A percentile compares a stretch with the other conserved stretches of the same genome.
Conservation (phyloP, 176 grass and related monocot species). For the Pontederia paniculata region DNA sequence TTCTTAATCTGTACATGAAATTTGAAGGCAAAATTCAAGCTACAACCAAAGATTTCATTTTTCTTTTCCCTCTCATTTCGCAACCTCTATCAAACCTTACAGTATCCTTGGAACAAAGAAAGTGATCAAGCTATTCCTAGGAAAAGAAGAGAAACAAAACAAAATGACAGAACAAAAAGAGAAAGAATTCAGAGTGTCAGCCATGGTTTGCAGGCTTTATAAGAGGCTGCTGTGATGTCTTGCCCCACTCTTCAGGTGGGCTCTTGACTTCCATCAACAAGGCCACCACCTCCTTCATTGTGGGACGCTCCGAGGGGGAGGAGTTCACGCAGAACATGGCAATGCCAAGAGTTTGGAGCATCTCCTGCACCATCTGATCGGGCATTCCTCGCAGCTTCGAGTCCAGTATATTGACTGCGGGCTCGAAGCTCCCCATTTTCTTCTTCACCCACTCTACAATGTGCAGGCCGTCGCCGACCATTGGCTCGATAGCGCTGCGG, state of each 20-base stretch:
- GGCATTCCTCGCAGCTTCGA: slow-evolving; percentile 62
- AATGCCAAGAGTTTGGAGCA: slow-evolving; percentile 78
- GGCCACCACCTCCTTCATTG: slow-evolving; percentile 93
- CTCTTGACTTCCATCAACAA: slow-evolving; percentile 92
- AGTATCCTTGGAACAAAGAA: not conserved
- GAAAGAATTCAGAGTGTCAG: not conserved
- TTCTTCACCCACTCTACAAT: slow-evolving; percentile 92
- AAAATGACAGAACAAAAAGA: not conserved
- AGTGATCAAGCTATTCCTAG: not conserved
- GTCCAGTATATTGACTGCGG: slow-evolving; percentile 60
- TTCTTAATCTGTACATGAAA: no score
- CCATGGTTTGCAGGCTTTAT: slow-evolving; percentile 41
- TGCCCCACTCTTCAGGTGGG: slow-evolving; percentile 73
- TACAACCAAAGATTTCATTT: no score
- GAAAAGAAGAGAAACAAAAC: not conserved
- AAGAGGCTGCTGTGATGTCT: slow-evolving; percentile 75
- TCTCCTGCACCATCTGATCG: slow-evolving; percentile 81
- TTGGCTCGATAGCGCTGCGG: slow-evolving; percentile 51
- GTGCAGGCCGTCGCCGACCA: slow-evolving; percentile 51
- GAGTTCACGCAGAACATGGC: slow-evolving; percentile 89
- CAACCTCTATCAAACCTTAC: no score
- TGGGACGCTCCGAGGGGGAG: slow-evolving; percentile 50
- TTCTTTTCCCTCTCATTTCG: no score
- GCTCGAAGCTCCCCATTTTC: slow-evolving; percentile 92
- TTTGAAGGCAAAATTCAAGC: no score